Base-by-base conservation (phyloP, 73 alveolate species). In the Paraurostyla sp. region DNA sequence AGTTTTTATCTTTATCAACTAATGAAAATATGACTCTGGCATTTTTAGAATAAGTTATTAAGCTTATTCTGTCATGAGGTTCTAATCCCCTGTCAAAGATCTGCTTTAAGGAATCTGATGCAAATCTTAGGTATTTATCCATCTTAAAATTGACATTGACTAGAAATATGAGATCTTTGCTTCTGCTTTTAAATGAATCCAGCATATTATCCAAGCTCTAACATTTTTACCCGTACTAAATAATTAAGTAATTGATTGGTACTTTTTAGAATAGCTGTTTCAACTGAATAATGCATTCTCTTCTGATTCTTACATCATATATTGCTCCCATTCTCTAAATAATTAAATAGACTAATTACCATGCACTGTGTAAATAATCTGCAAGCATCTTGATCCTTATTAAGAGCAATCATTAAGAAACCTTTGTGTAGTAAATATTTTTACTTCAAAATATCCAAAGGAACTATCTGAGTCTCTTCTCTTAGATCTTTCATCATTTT, bases 361-460 rank as follows among this genome's bases (percentile, higher is more conserved):
- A 78, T 78, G 62, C 89, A 78, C 29, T 78, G 68, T 18, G 78
- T 48, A 38, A 50, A 78, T 2, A 23, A 4, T 41, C 62, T 36
- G 38, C 78, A 78, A 49, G 89, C 89, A 29, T 78, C 89, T 52
- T 50, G 41, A 56, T 48, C 80, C 33, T 56, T 78, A 56, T 78
- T 78, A 22, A 78, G 62, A 25, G 30, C 78, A 13, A 13, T 78
- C 80, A 52, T 16, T 32, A 78, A 49, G n/a, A 16, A 50, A 3
- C 89, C 89, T 40, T 32, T 48, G 25, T 78, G 89, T 22, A 78
- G 46, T 6, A 50, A 27, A 59, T 78, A 78, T 52, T 52, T 78
- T 45, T 78, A 57, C 43, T 78, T 78, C 23, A 78, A 56, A 27
- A 78, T 78, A 32, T 78, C 76, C 1, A 78, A 80, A 11, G 76